Conservation (phyloP, 495 filamentous ascomycete species). For the Lepraria neglecta region DNA sequence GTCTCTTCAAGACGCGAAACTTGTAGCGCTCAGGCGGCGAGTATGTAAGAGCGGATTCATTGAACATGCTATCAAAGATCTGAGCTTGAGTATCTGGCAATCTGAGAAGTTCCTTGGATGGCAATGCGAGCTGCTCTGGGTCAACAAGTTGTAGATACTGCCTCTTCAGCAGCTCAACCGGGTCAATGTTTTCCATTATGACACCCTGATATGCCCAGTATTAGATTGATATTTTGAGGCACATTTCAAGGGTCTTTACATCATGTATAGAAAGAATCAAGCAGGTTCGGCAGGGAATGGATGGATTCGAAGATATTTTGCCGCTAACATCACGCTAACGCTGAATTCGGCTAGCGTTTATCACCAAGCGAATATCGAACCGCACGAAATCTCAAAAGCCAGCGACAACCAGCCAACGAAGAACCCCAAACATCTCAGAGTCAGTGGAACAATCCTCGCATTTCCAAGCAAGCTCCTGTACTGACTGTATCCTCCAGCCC, state of each 20-base stretch:
- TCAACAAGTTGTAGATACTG: constrained; percentile 65
- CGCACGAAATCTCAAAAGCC: constrained; percentile 10
- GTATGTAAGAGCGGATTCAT: constrained; percentile 41
- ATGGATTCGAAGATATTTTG: no score
- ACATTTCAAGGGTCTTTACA: no score
- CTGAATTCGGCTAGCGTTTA: background rate
- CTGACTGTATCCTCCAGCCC: background rate
- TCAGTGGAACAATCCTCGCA: background rate
- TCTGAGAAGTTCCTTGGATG: constrained; percentile 46
- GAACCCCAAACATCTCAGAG: background rate
- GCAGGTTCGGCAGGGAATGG: no score
- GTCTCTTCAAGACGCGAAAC: constrained; percentile 62
- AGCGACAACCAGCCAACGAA: constrained; percentile 11
- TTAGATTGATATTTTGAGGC: background rate
- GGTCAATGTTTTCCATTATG: constrained; percentile 5
- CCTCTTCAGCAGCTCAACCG: constrained; percentile 31
- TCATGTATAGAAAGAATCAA: no score
- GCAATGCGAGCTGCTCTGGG: constrained; percentile 51
- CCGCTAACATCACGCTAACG: background rate
- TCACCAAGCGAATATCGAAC: background rate
- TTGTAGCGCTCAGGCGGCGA: constrained; percentile 62
- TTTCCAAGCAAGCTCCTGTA: background rate
- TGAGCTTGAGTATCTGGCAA: constrained; percentile 50
- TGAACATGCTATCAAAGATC: constrained; percentile 60
- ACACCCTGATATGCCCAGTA: background rate